Percentiles rank a stretch among this genome's conserved stretches.
These are phyloP conservation scores for Linanthus parryae DNA, from an alignment of 148 eudicot genomes.

Conservation along the genomic window DNA sequence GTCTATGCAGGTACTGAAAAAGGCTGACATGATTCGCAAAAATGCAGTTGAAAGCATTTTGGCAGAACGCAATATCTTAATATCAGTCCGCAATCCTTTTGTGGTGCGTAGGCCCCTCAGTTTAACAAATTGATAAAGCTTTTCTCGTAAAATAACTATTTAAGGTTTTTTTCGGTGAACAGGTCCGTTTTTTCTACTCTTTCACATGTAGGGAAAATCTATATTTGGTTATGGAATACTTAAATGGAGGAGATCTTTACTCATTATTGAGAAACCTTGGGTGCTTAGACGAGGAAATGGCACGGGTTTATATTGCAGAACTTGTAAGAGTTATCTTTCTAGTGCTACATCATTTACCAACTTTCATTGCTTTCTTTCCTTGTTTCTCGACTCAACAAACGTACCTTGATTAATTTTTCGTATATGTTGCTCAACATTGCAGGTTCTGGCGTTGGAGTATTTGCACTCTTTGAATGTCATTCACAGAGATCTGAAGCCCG, in stretches of 20 bases:
- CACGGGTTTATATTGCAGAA: slow-evolving; percentile 94
- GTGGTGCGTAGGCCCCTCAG: slow-evolving; percentile 53
- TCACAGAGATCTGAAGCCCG: slow-evolving; percentile 97
- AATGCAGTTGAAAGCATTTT: slow-evolving; percentile 96
- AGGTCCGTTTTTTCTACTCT: slow-evolving; percentile 98
- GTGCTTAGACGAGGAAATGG: slow-evolving; percentile 98
- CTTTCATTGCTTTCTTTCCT: slow-evolving; percentile 8
- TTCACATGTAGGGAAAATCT: slow-evolving; percentile 98
- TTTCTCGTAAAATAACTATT: slow-evolving; percentile 14
- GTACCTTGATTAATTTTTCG: slow-evolving; percentile 1
- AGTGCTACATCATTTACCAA: neutral
- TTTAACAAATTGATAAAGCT: slow-evolving; percentile 1
- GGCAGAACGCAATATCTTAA: slow-evolving; percentile 94
- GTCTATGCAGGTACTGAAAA: slow-evolving; percentile 73
- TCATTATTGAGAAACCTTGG: slow-evolving; percentile 86
- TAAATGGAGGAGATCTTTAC: slow-evolving; percentile 97
- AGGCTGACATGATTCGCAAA: slow-evolving; percentile 97
- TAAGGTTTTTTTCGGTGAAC: slow-evolving; percentile 32
- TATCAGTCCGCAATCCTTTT: slow-evolving; percentile 91
- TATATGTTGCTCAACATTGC: slow-evolving; percentile 16
- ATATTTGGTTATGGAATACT: slow-evolving; percentile 96
- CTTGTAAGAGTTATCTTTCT: slow-evolving; percentile 49
- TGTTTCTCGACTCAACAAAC: neutral
- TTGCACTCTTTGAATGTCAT: slow-evolving; percentile 81
- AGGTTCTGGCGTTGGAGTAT: slow-evolving; percentile 99